Base-by-base conservation (phyloP, 2,329 filamentous ascomycete species). In the Sporothrix humicola region DNA sequence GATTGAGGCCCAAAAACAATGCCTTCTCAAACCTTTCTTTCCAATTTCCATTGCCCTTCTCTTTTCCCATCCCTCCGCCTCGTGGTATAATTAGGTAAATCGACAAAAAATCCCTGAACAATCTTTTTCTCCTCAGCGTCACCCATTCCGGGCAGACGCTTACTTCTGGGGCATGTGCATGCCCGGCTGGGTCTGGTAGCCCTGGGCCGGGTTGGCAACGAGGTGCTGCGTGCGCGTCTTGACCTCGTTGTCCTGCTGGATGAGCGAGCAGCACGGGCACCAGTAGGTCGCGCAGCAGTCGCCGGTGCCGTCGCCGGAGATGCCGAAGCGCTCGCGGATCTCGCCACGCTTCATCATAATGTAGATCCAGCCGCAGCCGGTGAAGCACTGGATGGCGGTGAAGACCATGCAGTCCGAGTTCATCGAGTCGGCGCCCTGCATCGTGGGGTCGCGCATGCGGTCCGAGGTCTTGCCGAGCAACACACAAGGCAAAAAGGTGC, bases 181-280 rank as follows among this genome's bases (percentile, higher is more conserved):
- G 42, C 74, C 76, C 7, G 78, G 75, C 73, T 80, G 79, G 12
- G 78, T 69, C 74, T 80, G 77, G 76, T 82, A 82, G 70, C 78
- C 79, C 72, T 81, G 79, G 58, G 76, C 50, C 54, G 78, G 77
- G 4, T 20, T 72, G 17, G 77, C 77, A 46, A 75, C 72, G 10
- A 50, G 31, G 50, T 70, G 48, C 76, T 78, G 77, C 46, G 78
- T 78, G 31, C 80, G 80, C 4, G 63, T 68, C 73, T 79, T 77
- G 63, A 85, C 83, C 77, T 90, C 88, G 76, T 88, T 87, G 73
- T 89, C 87, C 73, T 89, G 84, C 81, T 90, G 88, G 75, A 89
- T 83, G 73, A 89, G 79, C 6, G 83, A 82, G 77, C 88, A 90
- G 83, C 87, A 89, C 50, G 82, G 79, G 79, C 88, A 90, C 81